These are phyloP conservation scores for Monosporascus ibericus DNA, from an alignment of 2,329 filamentous ascomycete species.

Conservation along the genomic window DNA sequence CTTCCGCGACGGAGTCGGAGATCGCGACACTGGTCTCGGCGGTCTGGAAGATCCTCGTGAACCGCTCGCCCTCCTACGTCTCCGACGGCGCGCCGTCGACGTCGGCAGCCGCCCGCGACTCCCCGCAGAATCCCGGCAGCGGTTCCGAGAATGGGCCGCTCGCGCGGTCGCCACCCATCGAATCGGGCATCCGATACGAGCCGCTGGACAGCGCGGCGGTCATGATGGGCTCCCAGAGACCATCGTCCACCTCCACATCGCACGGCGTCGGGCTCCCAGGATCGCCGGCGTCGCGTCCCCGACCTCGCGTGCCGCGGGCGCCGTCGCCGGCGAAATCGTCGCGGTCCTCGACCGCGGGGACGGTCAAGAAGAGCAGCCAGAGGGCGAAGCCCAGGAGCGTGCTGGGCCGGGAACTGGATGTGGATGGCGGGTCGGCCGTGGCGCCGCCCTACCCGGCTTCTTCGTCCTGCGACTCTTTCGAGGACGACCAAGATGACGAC, in stretches of 20 bases:
- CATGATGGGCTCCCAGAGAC: constrained; percentile 16
- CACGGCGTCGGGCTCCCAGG: constrained; percentile 4
- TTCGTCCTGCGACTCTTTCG: constrained; percentile 2
- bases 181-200: constrained; percentile 12
- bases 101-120: constrained; percentile 7
- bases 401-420: constrained; percentile 12
- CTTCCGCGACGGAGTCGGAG: constrained; percentile 47
- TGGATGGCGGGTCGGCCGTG: background rate
- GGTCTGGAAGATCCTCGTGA: constrained; percentile 43
- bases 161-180: constrained; percentile 13
- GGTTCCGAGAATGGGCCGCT: background rate
- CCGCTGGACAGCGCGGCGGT: constrained; percentile 16
- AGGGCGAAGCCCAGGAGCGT: constrained; percentile 22
- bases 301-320: constrained; percentile 3
- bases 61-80: constrained; percentile 40
- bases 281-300: constrained; percentile 2
- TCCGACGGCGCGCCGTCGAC: constrained; percentile 26
- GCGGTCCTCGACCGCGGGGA: constrained; percentile 28
- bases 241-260: constrained; percentile 15
- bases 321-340: constrained; percentile 17
- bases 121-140: constrained; percentile 2
- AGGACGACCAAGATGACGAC: constrained; percentile 34
- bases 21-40: constrained; percentile 47
- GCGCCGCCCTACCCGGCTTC: background rate
- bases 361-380: constrained; percentile 24